These are phyloP conservation scores for Coemansia sp. DNA, from an alignment of 371 early-diverging fungal genomes.

Conservation along the genomic window DNA sequence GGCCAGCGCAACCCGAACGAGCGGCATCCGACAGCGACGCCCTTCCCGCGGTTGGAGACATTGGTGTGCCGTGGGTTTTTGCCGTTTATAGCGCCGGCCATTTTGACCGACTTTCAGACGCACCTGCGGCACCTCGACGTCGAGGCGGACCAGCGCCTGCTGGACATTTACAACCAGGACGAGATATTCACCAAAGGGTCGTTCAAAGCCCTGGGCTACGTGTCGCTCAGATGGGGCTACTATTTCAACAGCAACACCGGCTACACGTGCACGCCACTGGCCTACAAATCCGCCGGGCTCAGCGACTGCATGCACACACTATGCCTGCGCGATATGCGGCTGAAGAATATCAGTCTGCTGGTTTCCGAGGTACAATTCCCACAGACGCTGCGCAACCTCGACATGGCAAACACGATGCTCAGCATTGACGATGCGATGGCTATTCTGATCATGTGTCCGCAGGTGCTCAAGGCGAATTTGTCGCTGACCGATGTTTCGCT, in stretches of 20 bases:
- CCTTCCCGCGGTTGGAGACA: conserved; percentile 2
- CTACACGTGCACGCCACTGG: background rate
- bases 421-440: conserved; percentile 1
- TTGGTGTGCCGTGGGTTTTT: background rate
- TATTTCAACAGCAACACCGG: too few relatives aligned
- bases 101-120: background rate
- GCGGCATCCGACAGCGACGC: background rate
- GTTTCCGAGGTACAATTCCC: background rate
- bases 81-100: background rate
- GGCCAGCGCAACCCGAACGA: background rate
- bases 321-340: background rate
- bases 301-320: background rate
- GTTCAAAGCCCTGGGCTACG: background rate
- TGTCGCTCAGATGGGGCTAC: background rate
- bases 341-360: background rate
- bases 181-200: background rate
- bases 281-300: background rate
- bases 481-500: background rate
- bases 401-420: background rate
- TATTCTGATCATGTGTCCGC: background rate
- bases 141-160: background rate
- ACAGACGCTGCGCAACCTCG: background rate
- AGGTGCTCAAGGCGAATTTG: background rate
- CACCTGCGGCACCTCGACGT: background rate
- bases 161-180: background rate